Conservation (phyloP, 495 filamentous ascomycete genomes). For the Penicillium riverlandense region DNA sequence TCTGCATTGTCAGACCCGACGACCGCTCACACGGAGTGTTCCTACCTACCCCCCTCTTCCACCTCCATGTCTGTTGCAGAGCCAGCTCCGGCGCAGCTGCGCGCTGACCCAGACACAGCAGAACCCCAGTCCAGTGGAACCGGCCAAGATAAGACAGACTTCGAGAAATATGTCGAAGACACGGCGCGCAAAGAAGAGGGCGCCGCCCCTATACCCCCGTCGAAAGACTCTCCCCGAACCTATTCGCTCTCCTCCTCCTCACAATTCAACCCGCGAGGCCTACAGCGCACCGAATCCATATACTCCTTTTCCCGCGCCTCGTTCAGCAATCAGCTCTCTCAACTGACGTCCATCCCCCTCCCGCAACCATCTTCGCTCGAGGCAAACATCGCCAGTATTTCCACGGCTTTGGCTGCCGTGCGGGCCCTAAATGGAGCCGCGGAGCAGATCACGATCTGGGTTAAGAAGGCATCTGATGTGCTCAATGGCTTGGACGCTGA, state of each 20-base stretch:
- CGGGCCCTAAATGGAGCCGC: constrained; percentile 72
- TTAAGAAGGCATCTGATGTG: constrained; percentile 80
- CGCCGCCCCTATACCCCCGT: constrained; percentile 29
- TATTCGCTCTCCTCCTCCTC: constrained; percentile 30
- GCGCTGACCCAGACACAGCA: constrained; percentile 6
- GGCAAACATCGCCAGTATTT: constrained; percentile 71
- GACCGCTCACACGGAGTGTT: constrained; percentile 2
- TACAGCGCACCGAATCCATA: constrained; percentile 64
- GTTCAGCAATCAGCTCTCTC: constrained; percentile 83
- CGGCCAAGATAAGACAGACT: constrained; percentile 26
- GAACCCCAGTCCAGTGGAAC: constrained; percentile 3
- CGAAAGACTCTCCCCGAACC: constrained; percentile 31
- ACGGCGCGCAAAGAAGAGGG: constrained; percentile 32
- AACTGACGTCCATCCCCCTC: constrained; percentile 76
- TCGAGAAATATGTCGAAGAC: constrained; percentile 39
- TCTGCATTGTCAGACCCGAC: constrained; percentile 7
- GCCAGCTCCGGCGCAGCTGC: constrained; percentile 16
- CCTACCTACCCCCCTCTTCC: constrained; percentile 6
- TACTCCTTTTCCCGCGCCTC: constrained; percentile 85
- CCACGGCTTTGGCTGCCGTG: constrained; percentile 70
- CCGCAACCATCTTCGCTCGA: constrained; percentile 77
- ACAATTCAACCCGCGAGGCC: constrained; percentile 44
- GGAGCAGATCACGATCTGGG: constrained; percentile 88
- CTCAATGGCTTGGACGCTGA: constrained; percentile 80
- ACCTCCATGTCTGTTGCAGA: constrained; percentile 30